A percentile compares a stretch with the other conserved stretches of the same genome.
phyloP scores from a whole-genome alignment of 495 filamentous ascomycete species.

The Umbilicaria muhlenbergii region DNA sequence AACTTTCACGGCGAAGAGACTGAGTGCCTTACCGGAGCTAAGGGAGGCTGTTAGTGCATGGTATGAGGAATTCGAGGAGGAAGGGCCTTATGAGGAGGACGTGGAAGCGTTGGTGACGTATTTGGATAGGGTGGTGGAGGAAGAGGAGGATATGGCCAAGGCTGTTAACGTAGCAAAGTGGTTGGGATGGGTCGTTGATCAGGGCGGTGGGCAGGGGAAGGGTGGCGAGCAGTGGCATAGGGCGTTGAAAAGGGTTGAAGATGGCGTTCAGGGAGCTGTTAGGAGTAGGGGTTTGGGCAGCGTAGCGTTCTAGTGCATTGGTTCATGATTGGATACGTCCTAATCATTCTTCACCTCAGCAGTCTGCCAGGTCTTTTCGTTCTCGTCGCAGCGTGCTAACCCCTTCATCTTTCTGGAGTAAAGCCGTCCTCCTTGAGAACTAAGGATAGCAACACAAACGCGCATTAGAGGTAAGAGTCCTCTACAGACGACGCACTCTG shows the following conservation, averaged over 20 bases:
- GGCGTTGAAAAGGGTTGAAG: constrained; percentile 39
- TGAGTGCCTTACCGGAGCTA: constrained; percentile 39
- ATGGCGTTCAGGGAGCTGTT: constrained; percentile 43
- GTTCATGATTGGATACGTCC: constrained; percentile 1
- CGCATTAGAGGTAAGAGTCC: too few species aligned
- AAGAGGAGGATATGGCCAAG: constrained; percentile 66
- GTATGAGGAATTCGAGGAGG: constrained; percentile 45
- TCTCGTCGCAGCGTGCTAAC: too few species aligned
- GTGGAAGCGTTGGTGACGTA: constrained; percentile 56
- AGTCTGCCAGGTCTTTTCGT: too few species aligned
- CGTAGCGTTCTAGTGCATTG: constrained; percentile 32
- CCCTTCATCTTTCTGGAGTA: too few species aligned
- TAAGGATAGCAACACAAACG: too few species aligned
- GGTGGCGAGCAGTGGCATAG: constrained; percentile 24
- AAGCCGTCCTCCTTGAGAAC: too few species aligned
- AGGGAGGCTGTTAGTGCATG: constrained; percentile 48
- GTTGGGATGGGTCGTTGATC: constrained; percentile 55
- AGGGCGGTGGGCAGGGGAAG: constrained; percentile 19
- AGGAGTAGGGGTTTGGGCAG: constrained; percentile 44
- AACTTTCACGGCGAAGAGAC: constrained; percentile 46
- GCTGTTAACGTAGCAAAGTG: constrained; percentile 51
- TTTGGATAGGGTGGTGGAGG: constrained; percentile 46
- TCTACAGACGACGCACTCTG: too few species aligned
- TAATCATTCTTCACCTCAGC: too few species aligned
- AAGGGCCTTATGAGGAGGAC: constrained; percentile 64